Base-by-base conservation (phyloP, 495 filamentous ascomycete genomes). In the Podospora anserina region DNA sequence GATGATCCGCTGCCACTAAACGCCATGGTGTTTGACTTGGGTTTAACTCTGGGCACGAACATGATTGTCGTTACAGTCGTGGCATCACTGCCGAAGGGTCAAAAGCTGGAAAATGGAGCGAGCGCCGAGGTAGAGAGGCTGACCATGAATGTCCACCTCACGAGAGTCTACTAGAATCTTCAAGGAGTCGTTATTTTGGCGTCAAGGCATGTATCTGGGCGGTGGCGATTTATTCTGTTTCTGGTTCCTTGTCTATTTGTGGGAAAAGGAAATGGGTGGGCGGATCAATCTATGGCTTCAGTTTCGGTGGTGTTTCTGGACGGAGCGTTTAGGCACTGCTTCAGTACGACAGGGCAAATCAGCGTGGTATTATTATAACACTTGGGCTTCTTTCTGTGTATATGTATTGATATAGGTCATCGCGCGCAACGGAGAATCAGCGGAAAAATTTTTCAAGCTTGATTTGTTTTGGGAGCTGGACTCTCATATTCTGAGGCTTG, bases 41-140 rank as follows among this genome's bases (percentile, higher is more conserved):
- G 78, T 18, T 78, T 93, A 49, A 78, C 79, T 34, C 81, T 84
- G n/a, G 89, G 89, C 7, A 81, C 87, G 20, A 93, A 89, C 69
- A 83, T 85, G 34, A 83, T 93, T 20, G 87, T 88, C 61, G 78
- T 92, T 7, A 86, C 89, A 58, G 74, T 90, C 44, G 84, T 91
- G 74, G 87, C 86, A n/a, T 83, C 86, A 5, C 79, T 88, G 18
- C 84, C 88, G 3, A 85, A 82, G 64, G 87, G 87, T 9, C 81
- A 87, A 58, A 87, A 83, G 71, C 78, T 82, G 0, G 74, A 80
- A 0, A 80, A 78, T 59, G 88, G 87, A 13, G 81, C 83, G 6
- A 88, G 87, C 66, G 81, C 85, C 66, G 91, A 92, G 70, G 77
- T 91, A 72, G 91, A 93, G 79, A 90, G 83, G 69, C 77, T 91